Evolutionary conservation across 176 grass and related monocot species (phyloP), one percentile per base, ranked within the genome.

Genomic region (Carex pumila): DNA sequence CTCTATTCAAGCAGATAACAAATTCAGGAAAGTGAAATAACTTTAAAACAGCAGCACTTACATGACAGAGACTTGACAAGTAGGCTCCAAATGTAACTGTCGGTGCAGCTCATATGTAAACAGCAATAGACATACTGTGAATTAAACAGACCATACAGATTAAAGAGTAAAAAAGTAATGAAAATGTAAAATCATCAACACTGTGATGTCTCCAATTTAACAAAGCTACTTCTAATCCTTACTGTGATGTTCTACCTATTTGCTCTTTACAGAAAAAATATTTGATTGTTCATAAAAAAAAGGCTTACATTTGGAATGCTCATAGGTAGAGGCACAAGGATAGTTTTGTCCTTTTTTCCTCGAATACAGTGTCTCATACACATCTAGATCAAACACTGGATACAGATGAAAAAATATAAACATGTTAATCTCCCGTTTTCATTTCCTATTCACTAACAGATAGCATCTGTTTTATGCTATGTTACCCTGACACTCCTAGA

Each of bases 81-180:
- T 69, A 47, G 85, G 54, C 71, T 90, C 63, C 71, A 83, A 63
- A 86, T 89, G 86, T 84, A 94, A 72, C 61, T 80, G 89, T 55
- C 85, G 88, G 90, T 95, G 96, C 65, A 99, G 91, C 72, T 95
- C 96, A 69, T 95, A 95, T 12, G 96, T 86, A 89, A 93, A 92
- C 70, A 99, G 31, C 81, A 95, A 43, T 86, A 91, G 79, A 88
- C 96, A 98, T 84, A 98, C 96, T 98, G 19, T 21, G 3, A 52
- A 74, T 74, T 52, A 74, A 52, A 9, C 18, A 74, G 45, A 74
- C 43, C 9, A 52, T 22, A 61, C 61, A 47, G 54, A 14, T 53
- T 17, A 52, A 36, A n/a, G 34, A 59, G 77, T 18, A 72, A 36
- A 3, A 79, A 39, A 5, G 43, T 45, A 45, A 45, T 45, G 43